phyloP scores from a whole-genome alignment of 163 green algal genomes.

The Scenedesmus sp. region DNA sequence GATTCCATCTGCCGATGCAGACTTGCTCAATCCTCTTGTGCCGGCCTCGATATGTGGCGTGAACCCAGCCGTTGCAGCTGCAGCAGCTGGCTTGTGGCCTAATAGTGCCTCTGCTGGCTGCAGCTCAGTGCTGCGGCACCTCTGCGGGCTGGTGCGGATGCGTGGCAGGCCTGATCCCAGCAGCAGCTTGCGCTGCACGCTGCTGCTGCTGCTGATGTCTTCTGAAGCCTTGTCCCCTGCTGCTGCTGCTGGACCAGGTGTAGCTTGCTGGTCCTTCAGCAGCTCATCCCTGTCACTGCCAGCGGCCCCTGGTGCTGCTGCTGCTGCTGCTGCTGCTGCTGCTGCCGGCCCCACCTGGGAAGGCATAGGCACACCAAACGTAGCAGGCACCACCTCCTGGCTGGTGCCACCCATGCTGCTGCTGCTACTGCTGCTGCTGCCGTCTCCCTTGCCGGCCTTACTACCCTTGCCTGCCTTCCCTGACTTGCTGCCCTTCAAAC shows the following conservation, averaged over 20 bases:
- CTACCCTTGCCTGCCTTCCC: neutral
- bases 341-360: neutral
- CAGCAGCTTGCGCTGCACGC: neutral
- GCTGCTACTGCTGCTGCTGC: neutral
- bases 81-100: neutral
- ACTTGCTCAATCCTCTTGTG: no score
- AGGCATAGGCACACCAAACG: constrained; percentile 17
- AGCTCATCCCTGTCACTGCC: neutral
- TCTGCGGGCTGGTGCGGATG: neutral
- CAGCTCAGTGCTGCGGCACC: neutral
- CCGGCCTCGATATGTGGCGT: neutral
- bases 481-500: neutral
- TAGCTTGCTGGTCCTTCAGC: neutral
- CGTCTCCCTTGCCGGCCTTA: neutral
- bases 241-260: neutral
- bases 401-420: neutral
- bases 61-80: neutral
- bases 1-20: neutral
- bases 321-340: neutral
- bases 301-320: neutral
- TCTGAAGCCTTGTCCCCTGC: neutral
- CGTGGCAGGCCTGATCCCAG: neutral
- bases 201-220: constrained; percentile 19
- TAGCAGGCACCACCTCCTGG: constrained; percentile 23
- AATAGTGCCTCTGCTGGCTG: neutral